Percentiles rank a stretch among this genome's conserved stretches.
Conservation (phyloP, 225 moss, liverwort and hornwort species). For the Bryum argenteum region DNA sequence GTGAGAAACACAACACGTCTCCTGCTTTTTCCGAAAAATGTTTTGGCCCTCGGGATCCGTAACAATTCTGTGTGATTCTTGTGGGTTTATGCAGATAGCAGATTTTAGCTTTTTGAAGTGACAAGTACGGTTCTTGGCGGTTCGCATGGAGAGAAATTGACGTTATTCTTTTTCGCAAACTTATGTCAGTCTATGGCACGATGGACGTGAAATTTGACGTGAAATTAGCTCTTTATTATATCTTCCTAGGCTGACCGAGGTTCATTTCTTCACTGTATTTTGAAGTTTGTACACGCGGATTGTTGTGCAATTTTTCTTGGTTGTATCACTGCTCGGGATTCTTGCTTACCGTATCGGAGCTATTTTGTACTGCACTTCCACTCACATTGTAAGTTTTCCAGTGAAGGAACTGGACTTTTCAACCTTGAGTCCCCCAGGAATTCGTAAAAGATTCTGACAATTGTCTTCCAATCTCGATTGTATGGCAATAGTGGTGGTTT, state of each 20-base stretch:
- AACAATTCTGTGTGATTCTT: constrained; percentile 7
- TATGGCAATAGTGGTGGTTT: no score
- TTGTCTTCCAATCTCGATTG: no score
- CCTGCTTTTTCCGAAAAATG: background rate
- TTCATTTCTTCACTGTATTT: constrained; percentile 9
- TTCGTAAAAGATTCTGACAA: no score
- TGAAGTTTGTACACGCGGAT: background rate
- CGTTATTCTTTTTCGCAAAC: constrained; percentile 15
- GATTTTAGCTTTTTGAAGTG: constrained; percentile 38
- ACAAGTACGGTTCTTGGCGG: constrained; percentile 19
- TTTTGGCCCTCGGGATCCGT: background rate
- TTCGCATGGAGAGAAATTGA: background rate
- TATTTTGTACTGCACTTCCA: no score
- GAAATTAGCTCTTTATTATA: background rate
- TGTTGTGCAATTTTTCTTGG: background rate
- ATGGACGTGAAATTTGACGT: constrained; percentile 8
- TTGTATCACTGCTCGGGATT: no score
- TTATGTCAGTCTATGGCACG: constrained; percentile 22
- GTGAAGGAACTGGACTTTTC: no score
- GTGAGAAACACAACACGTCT: background rate
- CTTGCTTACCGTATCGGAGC: no score
- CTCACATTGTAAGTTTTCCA: no score
- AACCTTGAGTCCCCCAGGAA: no score
- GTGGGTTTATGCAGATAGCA: constrained; percentile 35
- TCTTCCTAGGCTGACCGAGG: background rate